phyloP scores from a whole-genome alignment of 768 basidiomycete species.

The Trichaptum fuscoviolaceum region DNA sequence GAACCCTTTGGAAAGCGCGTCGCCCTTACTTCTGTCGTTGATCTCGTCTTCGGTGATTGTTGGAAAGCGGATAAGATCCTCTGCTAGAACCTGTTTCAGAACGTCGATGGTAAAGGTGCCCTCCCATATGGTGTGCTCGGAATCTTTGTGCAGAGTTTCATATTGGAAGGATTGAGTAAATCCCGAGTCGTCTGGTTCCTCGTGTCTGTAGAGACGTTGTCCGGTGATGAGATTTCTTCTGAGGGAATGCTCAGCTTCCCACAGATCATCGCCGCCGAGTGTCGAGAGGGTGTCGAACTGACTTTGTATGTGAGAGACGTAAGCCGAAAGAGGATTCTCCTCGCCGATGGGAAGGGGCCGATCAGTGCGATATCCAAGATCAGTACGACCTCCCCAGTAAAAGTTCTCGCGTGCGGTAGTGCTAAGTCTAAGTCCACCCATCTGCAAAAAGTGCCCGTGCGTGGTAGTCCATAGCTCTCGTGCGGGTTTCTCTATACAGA shows the following conservation, averaged over 20 bases:
- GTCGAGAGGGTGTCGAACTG: not conserved
- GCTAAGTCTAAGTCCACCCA: not conserved
- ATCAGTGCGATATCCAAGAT: not conserved
- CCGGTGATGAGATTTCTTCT: not conserved
- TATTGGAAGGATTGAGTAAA: not conserved
- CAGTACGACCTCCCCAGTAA: not conserved
- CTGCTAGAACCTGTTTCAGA: too few relatives aligned
- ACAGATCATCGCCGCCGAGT: not conserved
- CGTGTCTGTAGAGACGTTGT: not conserved
- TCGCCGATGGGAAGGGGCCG: not conserved
- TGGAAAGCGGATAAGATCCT: too few relatives aligned
- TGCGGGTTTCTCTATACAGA: not conserved
- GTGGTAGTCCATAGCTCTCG: constrained; percentile 4
- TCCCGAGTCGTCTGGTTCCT: not conserved
- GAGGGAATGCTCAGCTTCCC: not conserved
- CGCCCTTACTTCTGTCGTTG: too few relatives aligned
- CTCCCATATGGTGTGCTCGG: too few relatives aligned
- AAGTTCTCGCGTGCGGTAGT: not conserved
- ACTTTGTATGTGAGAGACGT: not conserved
- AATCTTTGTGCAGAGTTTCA: not conserved
- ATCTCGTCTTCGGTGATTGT: too few relatives aligned
- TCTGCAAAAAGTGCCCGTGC: constrained; percentile 5
- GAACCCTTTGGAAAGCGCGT: too few relatives aligned
- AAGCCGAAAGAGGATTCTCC: not conserved
- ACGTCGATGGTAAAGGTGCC: too few relatives aligned